Evolutionary conservation across 1,284 basidiomycete genomes (phyloP), one percentile per base, ranked within the genome.

Genomic region (Amylostereum chailletii): DNA sequence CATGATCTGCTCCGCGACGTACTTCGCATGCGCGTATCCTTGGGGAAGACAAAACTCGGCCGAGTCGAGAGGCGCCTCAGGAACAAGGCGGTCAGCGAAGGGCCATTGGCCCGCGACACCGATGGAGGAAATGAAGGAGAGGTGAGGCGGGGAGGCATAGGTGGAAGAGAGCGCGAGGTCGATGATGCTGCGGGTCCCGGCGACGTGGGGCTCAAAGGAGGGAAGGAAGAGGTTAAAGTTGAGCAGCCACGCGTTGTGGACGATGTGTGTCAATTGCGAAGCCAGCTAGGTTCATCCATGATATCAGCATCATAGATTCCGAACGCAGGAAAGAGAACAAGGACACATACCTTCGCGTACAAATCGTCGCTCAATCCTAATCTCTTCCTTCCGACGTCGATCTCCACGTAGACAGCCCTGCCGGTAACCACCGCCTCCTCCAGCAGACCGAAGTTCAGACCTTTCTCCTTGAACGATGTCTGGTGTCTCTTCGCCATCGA

Each of bases 11-110:
- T 61, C 58, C 2, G 51, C 49, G 29, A 58, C 55, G 38, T 55
- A 61, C 46, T 61, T 61, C 34, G 49, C 41, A 37, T 55, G 39
- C 8, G 57, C 54, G 44, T 59, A 61, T 4, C 60, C 58, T 31
- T 51, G 52, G 4, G 51, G 47, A 2, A 54, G 32, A 2, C 56
- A 33, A 11, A 58, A 48, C 32, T 42, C 39, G 9, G 55, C 46
- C 19, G 57, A 51, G 32, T 55, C 31, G 33, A 60, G 39, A 0
- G 53, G 34, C 3, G 34, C 48, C 45, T 61, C 58, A 4, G 59
- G 60, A 1, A 57, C 54, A 19, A 44, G 29, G 10, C 34, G 38
- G 8, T 34, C 39, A 7, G 41, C 31, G 32, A 42, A 42, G 2
- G 46, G 45, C 39, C 52, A 55, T 40, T 48, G 33, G 30, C 51